Percentiles rank a stretch among this genome's conserved stretches.
These are phyloP conservation scores for Hyphopichia pseudoburtonii DNA, from an alignment of 1,139 yeast genomes.

Conservation along the genomic window DNA sequence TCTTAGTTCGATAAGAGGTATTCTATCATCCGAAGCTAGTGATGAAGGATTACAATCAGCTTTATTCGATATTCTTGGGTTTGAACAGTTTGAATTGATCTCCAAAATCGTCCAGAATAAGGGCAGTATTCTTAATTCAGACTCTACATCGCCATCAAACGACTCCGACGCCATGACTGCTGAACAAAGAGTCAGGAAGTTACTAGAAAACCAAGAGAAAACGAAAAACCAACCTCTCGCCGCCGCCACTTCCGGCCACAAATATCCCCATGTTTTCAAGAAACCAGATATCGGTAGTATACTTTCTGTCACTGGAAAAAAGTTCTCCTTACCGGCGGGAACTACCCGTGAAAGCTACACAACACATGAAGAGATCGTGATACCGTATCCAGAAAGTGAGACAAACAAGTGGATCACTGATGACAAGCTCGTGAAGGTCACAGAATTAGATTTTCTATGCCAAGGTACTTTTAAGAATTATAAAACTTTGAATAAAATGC, in stretches of 20 bases:
- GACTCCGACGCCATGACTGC: conserved; percentile 35
- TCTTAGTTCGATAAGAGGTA: conserved; percentile 23
- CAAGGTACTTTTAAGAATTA: conserved; percentile 83
- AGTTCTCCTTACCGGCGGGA: conserved; percentile 77
- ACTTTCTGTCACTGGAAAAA: conserved; percentile 78
- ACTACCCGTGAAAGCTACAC: conserved; percentile 64
- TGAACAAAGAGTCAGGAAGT: conserved; percentile 57
- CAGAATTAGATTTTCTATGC: conserved; percentile 73
- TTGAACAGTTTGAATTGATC: conserved; percentile 79
- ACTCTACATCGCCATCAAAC: conserved; percentile 12
- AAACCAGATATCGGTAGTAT: conserved; percentile 62
- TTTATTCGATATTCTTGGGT: conserved; percentile 78
- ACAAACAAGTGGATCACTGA: conserved; percentile 50
- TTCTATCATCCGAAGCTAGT: conserved; percentile 28
- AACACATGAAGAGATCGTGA: conserved; percentile 78
- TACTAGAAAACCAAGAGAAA: conserved; percentile 51
- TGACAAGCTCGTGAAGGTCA: conserved; percentile 54
- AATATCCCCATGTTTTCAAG: conserved; percentile 87
- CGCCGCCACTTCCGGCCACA: conserved; percentile 45
- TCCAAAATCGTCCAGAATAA: conserved; percentile 62
- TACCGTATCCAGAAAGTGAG: conserved; percentile 68
- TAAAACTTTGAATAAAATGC: conserved; percentile 79
- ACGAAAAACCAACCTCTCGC: conserved; percentile 53
- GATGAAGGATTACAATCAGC: conserved; percentile 68
- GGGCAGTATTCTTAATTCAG: conserved; percentile 17